These are phyloP conservation scores for Cadophora gregata DNA, from an alignment of 2,329 filamentous ascomycete genomes.

Conservation along the genomic window DNA sequence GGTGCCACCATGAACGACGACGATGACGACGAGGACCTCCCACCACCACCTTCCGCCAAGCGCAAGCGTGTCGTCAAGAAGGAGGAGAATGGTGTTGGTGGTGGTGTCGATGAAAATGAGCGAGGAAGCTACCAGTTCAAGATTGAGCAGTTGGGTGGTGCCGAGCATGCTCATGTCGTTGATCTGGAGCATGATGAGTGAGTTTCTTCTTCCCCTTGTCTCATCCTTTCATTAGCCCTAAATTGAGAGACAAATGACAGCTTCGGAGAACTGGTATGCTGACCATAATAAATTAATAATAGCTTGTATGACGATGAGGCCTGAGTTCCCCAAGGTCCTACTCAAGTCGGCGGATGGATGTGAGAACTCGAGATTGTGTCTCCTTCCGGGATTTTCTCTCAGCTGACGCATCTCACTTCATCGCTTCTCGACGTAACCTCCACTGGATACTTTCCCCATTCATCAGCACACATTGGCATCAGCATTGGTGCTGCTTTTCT, in stretches of 20 bases:
- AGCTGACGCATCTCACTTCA: no score
- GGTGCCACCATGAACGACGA: background rate
- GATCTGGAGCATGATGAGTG: constrained; percentile 35
- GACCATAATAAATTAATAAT: background rate
- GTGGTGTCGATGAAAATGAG: background rate
- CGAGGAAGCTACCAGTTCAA: constrained; percentile 17
- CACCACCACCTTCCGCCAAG: constrained; percentile 25
- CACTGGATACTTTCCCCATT: no score
- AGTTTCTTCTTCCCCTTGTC: constrained; percentile 14
- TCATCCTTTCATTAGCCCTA: background rate
- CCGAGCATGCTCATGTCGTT: constrained; percentile 20
- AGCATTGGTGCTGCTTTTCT: background rate
- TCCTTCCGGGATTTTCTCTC: background rate
- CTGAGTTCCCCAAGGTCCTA: background rate
- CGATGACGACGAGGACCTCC: constrained; percentile 28
- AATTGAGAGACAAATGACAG: background rate
- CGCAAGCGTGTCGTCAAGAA: constrained; percentile 27
- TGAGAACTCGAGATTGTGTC: background rate
- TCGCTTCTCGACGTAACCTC: background rate
- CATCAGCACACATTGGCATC: no score
- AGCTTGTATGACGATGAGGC: constrained; percentile 6
- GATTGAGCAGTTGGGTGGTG: constrained; percentile 19
- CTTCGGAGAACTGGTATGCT: background rate
- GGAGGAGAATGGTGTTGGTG: constrained; percentile 22
- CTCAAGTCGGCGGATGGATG: background rate